phyloP scores from a whole-genome alignment of 2,329 filamentous ascomycete genomes.

The Elsinoe batatas region DNA sequence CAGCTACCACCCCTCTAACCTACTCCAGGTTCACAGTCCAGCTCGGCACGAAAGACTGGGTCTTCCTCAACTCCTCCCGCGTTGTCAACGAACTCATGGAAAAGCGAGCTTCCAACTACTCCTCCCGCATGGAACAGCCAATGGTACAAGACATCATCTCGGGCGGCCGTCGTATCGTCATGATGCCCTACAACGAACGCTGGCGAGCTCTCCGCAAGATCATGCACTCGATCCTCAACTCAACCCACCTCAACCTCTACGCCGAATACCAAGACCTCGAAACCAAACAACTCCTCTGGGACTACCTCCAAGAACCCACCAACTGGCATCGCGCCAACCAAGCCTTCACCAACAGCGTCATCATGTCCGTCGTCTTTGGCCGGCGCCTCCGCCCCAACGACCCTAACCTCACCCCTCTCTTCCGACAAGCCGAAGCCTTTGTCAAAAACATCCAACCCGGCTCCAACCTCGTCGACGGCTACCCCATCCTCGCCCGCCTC shows the following conservation, averaged over 20 bases:
- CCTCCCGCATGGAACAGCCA: constrained; percentile 30
- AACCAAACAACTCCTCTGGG: constrained; percentile 37
- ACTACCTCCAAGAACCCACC: constrained; percentile 34
- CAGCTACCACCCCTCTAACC: not conserved
- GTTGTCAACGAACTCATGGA: constrained; percentile 38
- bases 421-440: constrained; percentile 8
- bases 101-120: constrained; percentile 37
- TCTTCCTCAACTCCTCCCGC: constrained; percentile 34
- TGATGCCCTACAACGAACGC: constrained; percentile 37
- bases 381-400: constrained; percentile 20
- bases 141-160: constrained; percentile 37
- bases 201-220: constrained; percentile 40
- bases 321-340: constrained; percentile 38
- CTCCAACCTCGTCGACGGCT: constrained; percentile 16
- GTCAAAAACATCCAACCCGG: constrained; percentile 15
- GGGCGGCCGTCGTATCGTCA: constrained; percentile 37
- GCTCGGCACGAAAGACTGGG: constrained; percentile 33
- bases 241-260: constrained; percentile 37
- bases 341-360: constrained; percentile 42
- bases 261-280: constrained; percentile 39
- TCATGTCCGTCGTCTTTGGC: constrained; percentile 30
- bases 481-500: constrained; percentile 19
- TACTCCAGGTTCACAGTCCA: constrained; percentile 24
- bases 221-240: constrained; percentile 34
- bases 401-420: constrained; percentile 20